Evolutionary conservation across 1,284 basidiomycete species (phyloP), one percentile per base, ranked within the genome.

Genomic region (Fomitopsis pinicola): DNA sequence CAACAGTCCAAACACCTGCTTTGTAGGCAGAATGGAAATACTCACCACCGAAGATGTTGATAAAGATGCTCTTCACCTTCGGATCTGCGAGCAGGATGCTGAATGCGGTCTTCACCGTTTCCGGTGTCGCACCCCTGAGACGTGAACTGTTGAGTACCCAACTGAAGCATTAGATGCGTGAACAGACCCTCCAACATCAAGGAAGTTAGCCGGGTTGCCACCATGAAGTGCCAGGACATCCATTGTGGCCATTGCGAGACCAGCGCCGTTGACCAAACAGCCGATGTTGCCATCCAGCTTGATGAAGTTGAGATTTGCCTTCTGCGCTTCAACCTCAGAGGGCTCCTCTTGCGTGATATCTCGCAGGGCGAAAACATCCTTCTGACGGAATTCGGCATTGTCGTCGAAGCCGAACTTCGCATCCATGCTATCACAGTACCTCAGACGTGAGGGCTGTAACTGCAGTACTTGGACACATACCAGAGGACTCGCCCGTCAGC

Each of bases 221-320:
- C 97, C 96, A 73, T 97, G 93, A 62, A 98, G 82, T 64, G 96
- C 89, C 61, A 99, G 84, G 40, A 99, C 97, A 73, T 99, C 97
- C 96, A 99, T 99, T 59, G 97, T 99, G 35, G 97, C 97, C 97
- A 99, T 99, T 59, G 97, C 97, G 63, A 99, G 82, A 75, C 97
- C 97, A 62, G 97, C 97, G 71, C 97, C 97, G 74, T 99, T 99
- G 67, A 99, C 97, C 62, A 99, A 82, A 78, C 97, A 99, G 46
- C 97, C 97, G 66, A 99, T 91, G 78, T 88, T 94, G 42, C 97
- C 97, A 73, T 99, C 97, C 56, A 99, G 89, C 82, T 99, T 98
- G 85, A 99, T 99, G 76, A 98, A 98, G 84, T 98, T 99, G 71
- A 99, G 84, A 72, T 94, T 92, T 69, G 92, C 94, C 77, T 91